Percentiles rank a stretch among this genome's conserved stretches.
phyloP scores from a whole-genome alignment of 768 basidiomycete species.

The Lyophyllum atratum region DNA sequence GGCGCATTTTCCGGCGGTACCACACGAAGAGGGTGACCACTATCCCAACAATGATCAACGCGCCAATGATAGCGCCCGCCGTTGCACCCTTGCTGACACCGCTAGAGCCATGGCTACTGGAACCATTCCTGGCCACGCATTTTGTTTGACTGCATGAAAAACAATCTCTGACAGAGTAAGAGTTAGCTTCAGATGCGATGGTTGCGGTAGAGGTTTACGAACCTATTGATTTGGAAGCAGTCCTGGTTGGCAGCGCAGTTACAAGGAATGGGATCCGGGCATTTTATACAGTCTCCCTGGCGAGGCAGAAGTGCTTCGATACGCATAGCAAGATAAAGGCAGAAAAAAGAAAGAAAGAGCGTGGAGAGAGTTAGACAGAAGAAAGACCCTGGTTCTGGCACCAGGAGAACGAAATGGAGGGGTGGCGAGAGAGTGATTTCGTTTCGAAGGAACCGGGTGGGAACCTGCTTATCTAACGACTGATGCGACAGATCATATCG shows the following conservation, averaged over 20 bases:
- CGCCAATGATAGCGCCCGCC: conserved; percentile 72
- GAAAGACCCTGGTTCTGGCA: conserved; percentile 12
- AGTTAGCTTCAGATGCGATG: conserved; percentile 3
- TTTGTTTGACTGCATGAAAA: conserved; percentile 49
- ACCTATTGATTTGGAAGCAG: conserved; percentile 67
- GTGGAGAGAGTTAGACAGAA: conserved; percentile 23
- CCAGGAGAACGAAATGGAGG: conserved; percentile 15
- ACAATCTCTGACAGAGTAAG: conserved; percentile 51
- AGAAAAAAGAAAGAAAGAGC: conserved; percentile 29
- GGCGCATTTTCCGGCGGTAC: conserved; percentile 60
- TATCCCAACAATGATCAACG: conserved; percentile 57
- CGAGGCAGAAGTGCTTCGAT: conserved; percentile 42
- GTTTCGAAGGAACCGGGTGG: conserved; percentile 10
- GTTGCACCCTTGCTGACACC: conserved; percentile 70
- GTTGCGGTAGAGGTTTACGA: conserved; percentile 18
- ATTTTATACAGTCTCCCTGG: conserved; percentile 47
- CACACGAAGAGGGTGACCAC: conserved; percentile 56
- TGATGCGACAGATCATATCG: conserved; percentile 7
- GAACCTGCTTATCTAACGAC: conserved; percentile 15
- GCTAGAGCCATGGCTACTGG: conserved; percentile 25
- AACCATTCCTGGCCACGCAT: conserved; percentile 43
- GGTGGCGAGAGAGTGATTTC: background rate
- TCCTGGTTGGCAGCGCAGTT: conserved; percentile 54
- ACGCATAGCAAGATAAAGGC: conserved; percentile 23
- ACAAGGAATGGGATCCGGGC: conserved; percentile 53